These are phyloP conservation scores for Ceratocystis smalleyi DNA, from an alignment of 2,329 filamentous ascomycete species.

Conservation along the genomic window DNA sequence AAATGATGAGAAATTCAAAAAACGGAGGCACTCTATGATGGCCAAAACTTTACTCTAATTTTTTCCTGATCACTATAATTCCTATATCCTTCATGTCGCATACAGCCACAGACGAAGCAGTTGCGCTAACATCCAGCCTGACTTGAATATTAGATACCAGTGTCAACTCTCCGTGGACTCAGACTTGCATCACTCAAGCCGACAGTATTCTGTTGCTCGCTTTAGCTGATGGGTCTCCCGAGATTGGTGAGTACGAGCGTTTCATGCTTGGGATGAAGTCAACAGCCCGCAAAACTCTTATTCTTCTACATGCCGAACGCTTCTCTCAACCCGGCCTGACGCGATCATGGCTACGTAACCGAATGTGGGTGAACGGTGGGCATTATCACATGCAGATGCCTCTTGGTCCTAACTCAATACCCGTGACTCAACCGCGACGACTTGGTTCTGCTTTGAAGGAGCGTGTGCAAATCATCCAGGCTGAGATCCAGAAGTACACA, in stretches of 20 bases:
- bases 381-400: conserved; percentile 94
- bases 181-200: conserved; percentile 91
- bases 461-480: conserved; percentile 82
- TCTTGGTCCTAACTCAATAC: conserved; percentile 9
- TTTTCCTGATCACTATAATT: conserved; percentile 41
- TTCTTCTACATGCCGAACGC: conserved; percentile 75
- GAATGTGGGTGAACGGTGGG: conserved; percentile 94
- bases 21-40: conserved; percentile 38
- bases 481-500: conserved; percentile 96
- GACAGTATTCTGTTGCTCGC: conserved; percentile 92
- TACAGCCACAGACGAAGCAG: conserved; percentile 21
- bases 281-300: conserved; percentile 81
- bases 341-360: conserved; percentile 75
- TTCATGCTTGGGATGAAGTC: conserved; percentile 96
- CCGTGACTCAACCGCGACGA: conserved; percentile 38
- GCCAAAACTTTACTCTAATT: conserved; percentile 45
- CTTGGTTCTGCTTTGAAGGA: conserved; percentile 81
- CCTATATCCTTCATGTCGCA: conserved; percentile 11
- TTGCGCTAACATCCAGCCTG: conserved; percentile 3
- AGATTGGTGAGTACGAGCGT: conserved; percentile 88
- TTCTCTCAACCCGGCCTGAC: conserved; percentile 77
- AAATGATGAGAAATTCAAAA: conserved; percentile 37
- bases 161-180: conserved; percentile 95
- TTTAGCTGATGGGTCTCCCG: conserved; percentile 74
- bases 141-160: conserved; percentile 53